Evolutionary conservation across 1,139 yeast species (phyloP), one percentile per base, ranked within the genome.

Genomic region (Lodderomyces margitis): DNA sequence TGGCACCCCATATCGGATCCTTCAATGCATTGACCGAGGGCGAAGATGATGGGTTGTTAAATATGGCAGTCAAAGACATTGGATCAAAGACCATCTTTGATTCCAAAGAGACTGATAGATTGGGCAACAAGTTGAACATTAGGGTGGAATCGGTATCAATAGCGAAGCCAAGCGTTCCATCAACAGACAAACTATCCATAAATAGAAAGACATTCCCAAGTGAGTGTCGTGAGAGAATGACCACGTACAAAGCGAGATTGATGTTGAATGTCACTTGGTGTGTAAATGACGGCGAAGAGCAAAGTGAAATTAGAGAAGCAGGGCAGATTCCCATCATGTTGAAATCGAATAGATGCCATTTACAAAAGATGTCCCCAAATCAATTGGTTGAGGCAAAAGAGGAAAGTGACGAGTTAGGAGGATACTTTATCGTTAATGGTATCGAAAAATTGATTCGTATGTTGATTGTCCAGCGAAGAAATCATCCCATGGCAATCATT

Each of bases 381-480:
- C 87, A 89, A 54, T 71, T 94, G 52, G 94, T 92, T 12, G 67
- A 75, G 19, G 75, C 72, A 45, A 84, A 84, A 59, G 99, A 92
- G 66, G 98, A 94, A 64, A 78, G 89, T 34, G 98, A 94, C 61
- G 99, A 92, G 62, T 70, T 89, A 48, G 98, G 99, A 48, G 99
- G 98, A 27, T 92, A 92, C 64, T 92, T 94, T 62, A 80, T 92
- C 52, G 92, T 92, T 46, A 92, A 92, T 61, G 99, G 98, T 72
- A 89, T 91, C 54, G 99, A 92, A 64, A 94, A 92, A 66, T 74
- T 92, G 56, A 81, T 92, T 56, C 87, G 98, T 69, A 88, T 92
- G 98, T 80, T 94, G 64, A 89, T 92, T 71, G 97, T 92, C 16
- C 98, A 92, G 68, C 84, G 98, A 66, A 79, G 98, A 65, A 92